Conservation (phyloP, 2,329 filamentous ascomycete species). For the Diplodia intermedia region DNA sequence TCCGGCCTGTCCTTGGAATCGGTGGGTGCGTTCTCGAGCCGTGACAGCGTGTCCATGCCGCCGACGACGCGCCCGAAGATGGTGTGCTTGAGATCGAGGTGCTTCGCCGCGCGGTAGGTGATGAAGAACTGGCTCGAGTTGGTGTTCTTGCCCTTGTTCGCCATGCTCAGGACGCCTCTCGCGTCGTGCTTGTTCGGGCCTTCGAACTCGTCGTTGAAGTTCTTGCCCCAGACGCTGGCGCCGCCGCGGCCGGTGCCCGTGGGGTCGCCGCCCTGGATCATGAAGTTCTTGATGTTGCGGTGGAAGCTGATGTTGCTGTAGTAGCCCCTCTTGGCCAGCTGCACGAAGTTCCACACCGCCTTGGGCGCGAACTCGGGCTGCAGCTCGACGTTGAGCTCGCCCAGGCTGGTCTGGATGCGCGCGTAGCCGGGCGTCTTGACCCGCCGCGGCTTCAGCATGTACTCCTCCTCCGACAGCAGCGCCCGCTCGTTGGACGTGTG, state of each 20-base stretch:
- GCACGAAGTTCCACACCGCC: conserved; percentile 96
- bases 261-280: conserved; percentile 97
- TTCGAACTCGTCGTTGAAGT: conserved; percentile 92
- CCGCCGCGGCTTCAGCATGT: conserved; percentile 88
- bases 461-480: conserved; percentile 89
- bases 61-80: conserved; percentile 88
- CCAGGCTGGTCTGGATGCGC: conserved; percentile 83
- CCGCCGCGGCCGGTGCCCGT: conserved; percentile 93
- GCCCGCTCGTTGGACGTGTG: conserved; percentile 89
- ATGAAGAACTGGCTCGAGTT: conserved; percentile 97
- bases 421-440: conserved; percentile 92
- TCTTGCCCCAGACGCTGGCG: conserved; percentile 88
- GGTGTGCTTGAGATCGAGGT: conserved; percentile 96
- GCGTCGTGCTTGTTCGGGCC: conserved; percentile 83
- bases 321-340: conserved; percentile 86
- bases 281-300: conserved; percentile 92
- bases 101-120: conserved; percentile 81
- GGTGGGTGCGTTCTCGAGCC: conserved; percentile 79
- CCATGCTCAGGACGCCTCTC: conserved; percentile 87
- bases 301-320: conserved; percentile 87
- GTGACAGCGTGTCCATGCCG: conserved; percentile 72
- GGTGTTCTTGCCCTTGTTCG: conserved; percentile 98
- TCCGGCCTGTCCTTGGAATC: conserved; percentile 52
- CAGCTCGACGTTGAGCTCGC: conserved; percentile 85
- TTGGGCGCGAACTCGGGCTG: conserved; percentile 90